Percentiles rank a stretch among this genome's conserved stretches.
Conservation (phyloP, 2,329 filamentous ascomycete species). For the Salinomyces thailandicus region DNA sequence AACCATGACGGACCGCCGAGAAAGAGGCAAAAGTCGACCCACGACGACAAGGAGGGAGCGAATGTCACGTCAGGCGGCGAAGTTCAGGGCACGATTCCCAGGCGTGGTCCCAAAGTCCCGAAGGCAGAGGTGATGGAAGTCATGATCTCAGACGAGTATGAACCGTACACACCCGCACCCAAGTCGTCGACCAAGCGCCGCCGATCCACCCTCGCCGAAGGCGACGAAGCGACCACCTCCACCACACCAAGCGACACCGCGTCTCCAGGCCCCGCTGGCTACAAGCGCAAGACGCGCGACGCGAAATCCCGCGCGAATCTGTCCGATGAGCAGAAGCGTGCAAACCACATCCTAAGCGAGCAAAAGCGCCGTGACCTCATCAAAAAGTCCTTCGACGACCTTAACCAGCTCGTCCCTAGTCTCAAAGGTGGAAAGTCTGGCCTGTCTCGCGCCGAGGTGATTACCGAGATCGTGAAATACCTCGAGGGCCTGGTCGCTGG, state of each 20-base stretch:
- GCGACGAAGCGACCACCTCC: background rate
- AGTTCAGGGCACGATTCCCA: slow-evolving; percentile 3
- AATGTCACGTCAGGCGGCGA: slow-evolving; percentile 1
- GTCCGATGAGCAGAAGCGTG: slow-evolving; percentile 68
- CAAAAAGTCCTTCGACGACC: slow-evolving; percentile 69
- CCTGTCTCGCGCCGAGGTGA: slow-evolving; percentile 72
- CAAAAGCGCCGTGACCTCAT: slow-evolving; percentile 77
- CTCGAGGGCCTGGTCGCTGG: slow-evolving; percentile 39
- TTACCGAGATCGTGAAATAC: slow-evolving; percentile 66
- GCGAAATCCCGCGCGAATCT: slow-evolving; percentile 42
- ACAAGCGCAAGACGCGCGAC: background rate
- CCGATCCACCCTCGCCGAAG: slow-evolving; percentile 5
- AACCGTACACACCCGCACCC: slow-evolving; percentile 1
- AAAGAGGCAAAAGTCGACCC: slow-evolving; percentile 6
- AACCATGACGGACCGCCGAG: background rate
- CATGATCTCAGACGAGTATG: slow-evolving; percentile 3
- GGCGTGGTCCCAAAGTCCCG: slow-evolving; percentile 8
- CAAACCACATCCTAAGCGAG: slow-evolving; percentile 79
- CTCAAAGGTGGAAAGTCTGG: slow-evolving; percentile 52
- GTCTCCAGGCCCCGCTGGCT: slow-evolving; percentile 3
- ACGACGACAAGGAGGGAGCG: slow-evolving; percentile 1
- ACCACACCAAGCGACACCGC: slow-evolving; percentile 1
- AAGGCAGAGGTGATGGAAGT: slow-evolving; percentile 5
- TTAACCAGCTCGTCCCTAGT: slow-evolving; percentile 66
- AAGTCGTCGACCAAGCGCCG: slow-evolving; percentile 8